Percentiles rank a stretch among this genome's conserved stretches.
These are phyloP conservation scores for Raffaelea albimanens DNA, from an alignment of 2,329 filamentous ascomycete genomes.

Conservation along the genomic window DNA sequence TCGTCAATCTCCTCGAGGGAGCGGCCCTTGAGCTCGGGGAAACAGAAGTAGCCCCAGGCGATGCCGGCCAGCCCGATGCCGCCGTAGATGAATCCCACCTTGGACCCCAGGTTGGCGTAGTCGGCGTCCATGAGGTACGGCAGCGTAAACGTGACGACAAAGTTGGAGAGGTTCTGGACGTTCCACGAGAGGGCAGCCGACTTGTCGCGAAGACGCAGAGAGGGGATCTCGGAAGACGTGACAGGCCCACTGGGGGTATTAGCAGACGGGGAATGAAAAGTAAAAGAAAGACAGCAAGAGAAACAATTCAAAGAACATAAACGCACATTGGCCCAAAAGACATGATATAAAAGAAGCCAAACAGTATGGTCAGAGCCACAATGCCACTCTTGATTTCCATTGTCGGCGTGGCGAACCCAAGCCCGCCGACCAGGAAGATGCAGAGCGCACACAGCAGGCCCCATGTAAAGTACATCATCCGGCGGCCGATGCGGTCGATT, in stretches of 20 bases:
- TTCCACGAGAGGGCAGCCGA: slow-evolving; percentile 5
- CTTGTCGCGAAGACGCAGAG: slow-evolving; percentile 10
- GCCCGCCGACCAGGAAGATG: slow-evolving; percentile 8
- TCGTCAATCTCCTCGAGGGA: slow-evolving; percentile 13
- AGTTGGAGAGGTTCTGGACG: slow-evolving; percentile 4
- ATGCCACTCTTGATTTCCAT: slow-evolving; percentile 5
- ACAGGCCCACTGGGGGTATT: slow-evolving; percentile 5
- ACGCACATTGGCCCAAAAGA: neutral
- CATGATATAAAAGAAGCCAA: slow-evolving; percentile 9
- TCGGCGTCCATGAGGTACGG: slow-evolving; percentile 9
- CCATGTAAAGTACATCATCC: slow-evolving; percentile 5
- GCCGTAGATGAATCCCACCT: slow-evolving; percentile 12
- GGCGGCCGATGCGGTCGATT: slow-evolving; percentile 9
- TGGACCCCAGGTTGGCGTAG: slow-evolving; percentile 9
- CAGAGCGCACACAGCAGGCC: slow-evolving; percentile 3
- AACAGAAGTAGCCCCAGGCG: slow-evolving; percentile 9
- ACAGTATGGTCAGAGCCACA: slow-evolving; percentile 7
- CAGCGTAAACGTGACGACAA: slow-evolving; percentile 9
- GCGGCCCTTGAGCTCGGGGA: slow-evolving; percentile 8
- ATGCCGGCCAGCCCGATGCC: slow-evolving; percentile 4
- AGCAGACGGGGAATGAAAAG: slow-evolving; percentile 1
- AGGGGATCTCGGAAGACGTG: slow-evolving; percentile 10
- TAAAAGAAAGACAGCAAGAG: too few relatives aligned
- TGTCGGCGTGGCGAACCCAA: slow-evolving; percentile 8
- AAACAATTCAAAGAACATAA: neutral